Evolutionary conservation across 495 filamentous ascomycete species (phyloP), one percentile per base, ranked within the genome.

Genomic region (Articulospora tetracladia): DNA sequence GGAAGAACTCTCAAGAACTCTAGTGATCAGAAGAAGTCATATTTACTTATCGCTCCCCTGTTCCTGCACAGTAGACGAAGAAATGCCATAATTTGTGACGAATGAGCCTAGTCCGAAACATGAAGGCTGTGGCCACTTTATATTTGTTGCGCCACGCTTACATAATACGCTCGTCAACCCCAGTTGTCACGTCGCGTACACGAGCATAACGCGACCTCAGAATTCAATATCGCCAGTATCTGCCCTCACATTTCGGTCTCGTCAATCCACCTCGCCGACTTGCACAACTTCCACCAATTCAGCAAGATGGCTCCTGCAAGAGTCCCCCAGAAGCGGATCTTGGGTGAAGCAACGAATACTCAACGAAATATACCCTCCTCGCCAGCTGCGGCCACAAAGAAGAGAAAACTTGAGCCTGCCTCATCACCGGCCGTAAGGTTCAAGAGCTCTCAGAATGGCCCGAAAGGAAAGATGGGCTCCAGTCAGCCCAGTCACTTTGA

Each of bases 401-500:
- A 91, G 73, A 77, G 88, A 26, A 93, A 92, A 69, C 76, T 95
- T 57, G 90, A 92, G 28, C 69, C 76, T 8, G 65, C 74, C 27
- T 71, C 78, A 1, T 79, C 78, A 17, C 74, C 83, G 0, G 78
- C 78, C 1, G 81, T 82, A 50, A 72, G 79, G 32, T 77, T 85
- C 59, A 83, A 84, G 61, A 78, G 81, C 48, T 83, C 83, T 17
- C 82, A 86, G 64, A 81, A 78, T 63, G 76, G 73, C 6, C 74
- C 77, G 11, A 86, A 83, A 69, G 82, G 80, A 34, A 86, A 80
- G 59, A 68, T 87, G 30, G 83, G 83, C 30, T 93, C 91, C 0
- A 93, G 83, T 61, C 92, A 96, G 75, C 84, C 86, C 3, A 95
- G 91, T 70, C 83, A 86, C 58, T 99, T 99, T 66, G 94, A 98